Percentiles rank a stretch among this genome's conserved stretches.
phyloP scores from a whole-genome alignment of 2,329 filamentous ascomycete species.

The Neonectria ditissima region DNA sequence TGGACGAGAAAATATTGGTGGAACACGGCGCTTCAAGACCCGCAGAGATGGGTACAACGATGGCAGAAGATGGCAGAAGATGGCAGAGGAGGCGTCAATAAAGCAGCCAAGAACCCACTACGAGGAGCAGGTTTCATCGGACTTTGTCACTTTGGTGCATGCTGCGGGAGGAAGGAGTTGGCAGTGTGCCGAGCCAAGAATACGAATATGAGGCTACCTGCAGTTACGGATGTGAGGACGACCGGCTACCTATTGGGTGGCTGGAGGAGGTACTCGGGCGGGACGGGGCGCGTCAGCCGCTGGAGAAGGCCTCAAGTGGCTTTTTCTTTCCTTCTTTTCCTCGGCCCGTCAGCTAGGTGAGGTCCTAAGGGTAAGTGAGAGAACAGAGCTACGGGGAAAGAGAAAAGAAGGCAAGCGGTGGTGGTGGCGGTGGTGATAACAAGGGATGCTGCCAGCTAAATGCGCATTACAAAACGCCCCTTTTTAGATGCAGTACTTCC shows the following conservation, averaged over 20 bases:
- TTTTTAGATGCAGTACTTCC: too few relatives aligned
- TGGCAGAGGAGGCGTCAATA: too few relatives aligned
- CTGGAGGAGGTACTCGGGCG: constrained; percentile 1
- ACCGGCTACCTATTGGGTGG: constrained; percentile 1
- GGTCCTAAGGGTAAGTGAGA: background rate
- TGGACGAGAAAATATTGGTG: constrained; percentile 16
- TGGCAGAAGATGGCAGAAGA: too few relatives aligned
- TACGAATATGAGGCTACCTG: background rate
- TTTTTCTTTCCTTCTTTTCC: background rate
- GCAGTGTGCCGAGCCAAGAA: background rate
- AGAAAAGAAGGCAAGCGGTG: background rate
- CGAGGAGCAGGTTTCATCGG: too few relatives aligned
- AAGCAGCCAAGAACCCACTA: too few relatives aligned
- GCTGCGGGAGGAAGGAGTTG: too few relatives aligned
- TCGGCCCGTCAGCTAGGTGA: background rate
- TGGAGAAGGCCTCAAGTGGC: constrained; percentile 1
- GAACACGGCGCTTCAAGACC: constrained; percentile 3
- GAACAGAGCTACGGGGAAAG: background rate
- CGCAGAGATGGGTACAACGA: constrained; percentile 7
- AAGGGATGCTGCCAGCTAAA: background rate
- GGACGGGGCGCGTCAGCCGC: constrained; percentile 7
- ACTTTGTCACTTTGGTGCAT: background rate
- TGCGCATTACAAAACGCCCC: too few relatives aligned
- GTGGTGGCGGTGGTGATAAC: background rate
- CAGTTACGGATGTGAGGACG: background rate